These are phyloP conservation scores for Pharus latifolius DNA, from an alignment of 176 grass and related monocot genomes.

Conservation along the genomic window DNA sequence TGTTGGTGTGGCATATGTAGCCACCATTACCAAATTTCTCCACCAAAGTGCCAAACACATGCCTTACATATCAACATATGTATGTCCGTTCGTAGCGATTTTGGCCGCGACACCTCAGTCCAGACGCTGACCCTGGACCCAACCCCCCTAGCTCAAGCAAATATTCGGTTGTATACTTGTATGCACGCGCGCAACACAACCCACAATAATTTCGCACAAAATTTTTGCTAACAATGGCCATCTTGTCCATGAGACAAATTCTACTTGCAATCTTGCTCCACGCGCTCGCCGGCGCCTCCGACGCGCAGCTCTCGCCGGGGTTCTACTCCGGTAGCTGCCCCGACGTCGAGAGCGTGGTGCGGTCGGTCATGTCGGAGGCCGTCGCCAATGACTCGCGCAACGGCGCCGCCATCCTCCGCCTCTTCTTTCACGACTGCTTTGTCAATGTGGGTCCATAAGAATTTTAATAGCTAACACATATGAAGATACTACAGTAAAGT, in stretches of 20 bases:
- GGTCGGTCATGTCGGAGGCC: conserved; percentile 42
- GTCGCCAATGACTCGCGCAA: conserved; percentile 22
- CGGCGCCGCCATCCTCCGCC: conserved; percentile 38
- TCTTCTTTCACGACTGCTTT: conserved; percentile 62
- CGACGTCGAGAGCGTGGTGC: conserved; percentile 22
- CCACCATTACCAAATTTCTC: too few species aligned
- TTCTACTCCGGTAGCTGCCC: conserved; percentile 58
- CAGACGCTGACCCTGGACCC: neutral
- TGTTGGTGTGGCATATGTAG: too few species aligned
- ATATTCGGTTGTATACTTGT: too few species aligned
- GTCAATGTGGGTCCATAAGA: conserved; percentile 27
- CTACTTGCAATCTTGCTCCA: neutral
- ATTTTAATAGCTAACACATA: too few species aligned
- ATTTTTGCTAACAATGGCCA: neutral
- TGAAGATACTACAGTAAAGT: too few species aligned
- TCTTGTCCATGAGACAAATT: too few species aligned
- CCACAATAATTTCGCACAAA: neutral
- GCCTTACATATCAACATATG: too few species aligned
- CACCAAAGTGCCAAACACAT: too few species aligned
- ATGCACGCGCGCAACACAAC: neutral
- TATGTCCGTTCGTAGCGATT: neutral
- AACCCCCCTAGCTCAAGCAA: neutral
- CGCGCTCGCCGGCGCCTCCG: neutral
- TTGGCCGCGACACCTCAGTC: neutral
- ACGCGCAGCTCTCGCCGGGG: conserved; percentile 28